Evolutionary conservation across 257 asterid genomes (phyloP).

Genomic region (Scutellaria baicalensis): DNA sequence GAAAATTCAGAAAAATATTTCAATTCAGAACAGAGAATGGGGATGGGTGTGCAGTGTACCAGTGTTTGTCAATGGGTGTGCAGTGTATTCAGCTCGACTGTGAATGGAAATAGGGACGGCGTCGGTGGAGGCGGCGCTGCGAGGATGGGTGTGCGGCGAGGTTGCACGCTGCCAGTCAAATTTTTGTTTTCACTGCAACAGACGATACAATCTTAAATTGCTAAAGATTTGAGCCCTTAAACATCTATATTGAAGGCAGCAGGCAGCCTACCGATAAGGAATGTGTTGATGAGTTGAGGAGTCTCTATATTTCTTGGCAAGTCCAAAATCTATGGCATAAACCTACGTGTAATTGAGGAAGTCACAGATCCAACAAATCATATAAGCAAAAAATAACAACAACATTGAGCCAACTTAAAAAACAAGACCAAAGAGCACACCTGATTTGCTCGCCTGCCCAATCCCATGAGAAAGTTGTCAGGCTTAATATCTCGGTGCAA

Average conservation of each 20-base stretch:
- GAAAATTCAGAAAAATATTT: too few species aligned
- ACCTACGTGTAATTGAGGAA: constrained; percentile 37
- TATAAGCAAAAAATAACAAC: neutral
- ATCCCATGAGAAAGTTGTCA: constrained; percentile 81
- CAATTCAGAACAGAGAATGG: too few species aligned
- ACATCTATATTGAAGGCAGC: constrained; percentile 1
- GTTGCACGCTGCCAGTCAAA: constrained; percentile 87
- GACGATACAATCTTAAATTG: neutral
- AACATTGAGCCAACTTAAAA: neutral
- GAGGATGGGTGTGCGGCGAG: too few species aligned
- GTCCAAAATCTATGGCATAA: constrained; percentile 80
- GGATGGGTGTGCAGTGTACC: too few species aligned
- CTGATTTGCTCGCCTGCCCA: constrained; percentile 88
- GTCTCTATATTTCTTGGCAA: constrained; percentile 86
- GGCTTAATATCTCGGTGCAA: constrained; percentile 88
- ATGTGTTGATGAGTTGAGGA: too few species aligned
- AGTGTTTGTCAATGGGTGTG: too few species aligned
- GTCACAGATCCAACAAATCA: constrained; percentile 6
- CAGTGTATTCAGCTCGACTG: too few species aligned
- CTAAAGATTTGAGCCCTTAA: neutral
- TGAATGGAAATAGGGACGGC: too few species aligned
- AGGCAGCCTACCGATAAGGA: constrained; percentile 83
- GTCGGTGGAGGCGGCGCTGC: too few species aligned
- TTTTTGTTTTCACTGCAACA: constrained; percentile 77
- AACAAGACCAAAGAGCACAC: constrained; percentile 21